phyloP scores from a whole-genome alignment of 169 alveolate genomes.

The Plasmodium fragile region DNA sequence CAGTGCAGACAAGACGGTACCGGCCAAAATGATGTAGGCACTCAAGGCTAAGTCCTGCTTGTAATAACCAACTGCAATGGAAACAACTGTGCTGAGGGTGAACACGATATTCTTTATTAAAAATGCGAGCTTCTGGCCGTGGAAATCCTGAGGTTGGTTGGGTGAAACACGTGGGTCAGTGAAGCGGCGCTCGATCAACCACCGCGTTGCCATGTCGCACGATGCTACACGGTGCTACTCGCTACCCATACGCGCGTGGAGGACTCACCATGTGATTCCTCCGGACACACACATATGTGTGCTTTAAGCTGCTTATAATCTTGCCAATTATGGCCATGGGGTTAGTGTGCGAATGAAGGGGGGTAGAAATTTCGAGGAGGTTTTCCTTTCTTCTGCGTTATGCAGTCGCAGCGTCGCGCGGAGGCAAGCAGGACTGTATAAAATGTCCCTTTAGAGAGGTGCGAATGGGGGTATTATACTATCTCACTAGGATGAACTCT shows the following conservation, averaged over 20 bases:
- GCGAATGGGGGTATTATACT: neutral
- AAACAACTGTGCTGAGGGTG: constrained; percentile 28
- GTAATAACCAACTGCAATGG: constrained; percentile 45
- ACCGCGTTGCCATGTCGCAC: neutral
- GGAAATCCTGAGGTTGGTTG: constrained; percentile 13
- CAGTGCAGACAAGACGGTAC: constrained; percentile 25
- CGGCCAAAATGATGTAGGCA: constrained; percentile 51
- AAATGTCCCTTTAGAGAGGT: neutral
- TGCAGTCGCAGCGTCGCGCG: neutral
- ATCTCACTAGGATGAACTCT: neutral
- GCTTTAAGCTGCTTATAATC: neutral
- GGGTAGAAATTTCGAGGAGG: neutral
- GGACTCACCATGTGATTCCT: constrained; percentile 56
- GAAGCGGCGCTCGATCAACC: neutral
- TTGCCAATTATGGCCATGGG: constrained; percentile 18
- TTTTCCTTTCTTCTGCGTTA: neutral
- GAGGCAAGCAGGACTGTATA: neutral
- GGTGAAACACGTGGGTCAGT: neutral
- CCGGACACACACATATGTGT: constrained; percentile 26
- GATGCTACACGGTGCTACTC: neutral
- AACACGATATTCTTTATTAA: constrained; percentile 43
- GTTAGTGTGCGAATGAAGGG: neutral
- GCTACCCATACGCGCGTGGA: neutral
- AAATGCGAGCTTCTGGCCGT: constrained; percentile 67
- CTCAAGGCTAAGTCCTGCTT: constrained; percentile 47